Percentiles rank a stretch among this genome's conserved stretches.
Evolutionary conservation across 2,329 filamentous ascomycete genomes (phyloP).

Genomic region (Alternaria consortialis): DNA sequence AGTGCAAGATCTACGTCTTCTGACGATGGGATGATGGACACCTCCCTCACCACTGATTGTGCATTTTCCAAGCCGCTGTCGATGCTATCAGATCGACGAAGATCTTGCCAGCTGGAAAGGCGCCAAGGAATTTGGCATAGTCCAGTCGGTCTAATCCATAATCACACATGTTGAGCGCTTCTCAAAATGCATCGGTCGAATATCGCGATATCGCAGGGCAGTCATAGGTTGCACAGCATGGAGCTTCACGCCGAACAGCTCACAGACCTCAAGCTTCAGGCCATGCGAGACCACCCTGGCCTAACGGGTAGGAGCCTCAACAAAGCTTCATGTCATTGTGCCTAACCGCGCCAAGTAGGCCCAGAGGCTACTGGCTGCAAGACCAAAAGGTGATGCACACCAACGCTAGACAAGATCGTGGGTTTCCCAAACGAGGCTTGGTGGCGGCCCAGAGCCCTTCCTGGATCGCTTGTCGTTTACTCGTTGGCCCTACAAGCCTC

Average conservation of each 20-base stretch:
- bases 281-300: conserved; percentile 16
- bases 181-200: conserved; percentile 3
- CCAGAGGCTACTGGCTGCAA: conserved; percentile 21
- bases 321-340: conserved; percentile 16
- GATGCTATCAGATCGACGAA: neutral
- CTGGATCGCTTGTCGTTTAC: conserved; percentile 4
- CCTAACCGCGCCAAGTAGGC: conserved; percentile 13
- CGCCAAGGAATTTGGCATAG: neutral
- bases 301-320: conserved; percentile 22
- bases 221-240: conserved; percentile 3
- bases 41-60: conserved; percentile 5
- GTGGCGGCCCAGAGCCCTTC: conserved; percentile 3
- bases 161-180: conserved; percentile 14
- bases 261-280: conserved; percentile 15
- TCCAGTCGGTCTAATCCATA: neutral
- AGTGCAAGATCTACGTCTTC: neutral
- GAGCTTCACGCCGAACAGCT: conserved; percentile 8
- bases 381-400: conserved; percentile 2
- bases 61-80: neutral
- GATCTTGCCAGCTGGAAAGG: neutral
- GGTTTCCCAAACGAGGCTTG: conserved; percentile 8
- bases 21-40: neutral
- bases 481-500: conserved; percentile 9
- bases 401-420: conserved; percentile 17
- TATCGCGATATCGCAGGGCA: conserved; percentile 1